A percentile compares a stretch with the other conserved stretches of the same genome.
Evolutionary conservation across 164 flowering plant species (phyloP).

Genomic region (Santalum album): DNA sequence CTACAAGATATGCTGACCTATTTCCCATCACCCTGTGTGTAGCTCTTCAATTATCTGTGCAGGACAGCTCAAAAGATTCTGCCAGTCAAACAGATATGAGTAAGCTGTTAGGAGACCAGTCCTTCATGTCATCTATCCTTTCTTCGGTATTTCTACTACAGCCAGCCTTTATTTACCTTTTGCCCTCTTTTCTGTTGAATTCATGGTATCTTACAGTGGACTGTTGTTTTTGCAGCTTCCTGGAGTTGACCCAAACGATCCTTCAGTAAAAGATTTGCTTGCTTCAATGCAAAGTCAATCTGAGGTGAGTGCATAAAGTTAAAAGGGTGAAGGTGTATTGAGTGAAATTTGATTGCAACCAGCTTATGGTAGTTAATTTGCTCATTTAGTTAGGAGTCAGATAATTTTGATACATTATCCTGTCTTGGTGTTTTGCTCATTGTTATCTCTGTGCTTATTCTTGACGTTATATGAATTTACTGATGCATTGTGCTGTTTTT

Average conservation of each 20-base stretch:
- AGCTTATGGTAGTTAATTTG: neutral
- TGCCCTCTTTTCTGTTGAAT: neutral
- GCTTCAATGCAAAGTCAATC: constrained; percentile 79
- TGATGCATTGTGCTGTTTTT: no score
- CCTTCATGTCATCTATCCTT: constrained; percentile 74
- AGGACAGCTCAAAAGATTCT: constrained; percentile 48
- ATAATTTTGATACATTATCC: no score
- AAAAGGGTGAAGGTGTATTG: neutral
- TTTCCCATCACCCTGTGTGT: constrained; percentile 17
- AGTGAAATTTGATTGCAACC: neutral
- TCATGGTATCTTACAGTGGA: neutral
- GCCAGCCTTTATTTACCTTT: constrained; percentile 2
- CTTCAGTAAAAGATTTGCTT: constrained; percentile 78
- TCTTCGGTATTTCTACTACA: constrained; percentile 40
- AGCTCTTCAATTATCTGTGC: constrained; percentile 86
- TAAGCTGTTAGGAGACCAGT: constrained; percentile 66
- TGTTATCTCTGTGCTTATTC: no score
- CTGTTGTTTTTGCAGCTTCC: constrained; percentile 59
- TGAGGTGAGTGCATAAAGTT: constrained; percentile 44
- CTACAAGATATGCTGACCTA: neutral
- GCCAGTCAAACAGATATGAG: constrained; percentile 54
- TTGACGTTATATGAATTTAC: no score
- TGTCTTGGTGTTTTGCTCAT: no score
- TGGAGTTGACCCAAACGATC: constrained; percentile 91
- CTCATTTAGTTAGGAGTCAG: neutral